Evolutionary conservation across 345 rosid species (phyloP).

Genomic region (Pelargonium nanum): DNA sequence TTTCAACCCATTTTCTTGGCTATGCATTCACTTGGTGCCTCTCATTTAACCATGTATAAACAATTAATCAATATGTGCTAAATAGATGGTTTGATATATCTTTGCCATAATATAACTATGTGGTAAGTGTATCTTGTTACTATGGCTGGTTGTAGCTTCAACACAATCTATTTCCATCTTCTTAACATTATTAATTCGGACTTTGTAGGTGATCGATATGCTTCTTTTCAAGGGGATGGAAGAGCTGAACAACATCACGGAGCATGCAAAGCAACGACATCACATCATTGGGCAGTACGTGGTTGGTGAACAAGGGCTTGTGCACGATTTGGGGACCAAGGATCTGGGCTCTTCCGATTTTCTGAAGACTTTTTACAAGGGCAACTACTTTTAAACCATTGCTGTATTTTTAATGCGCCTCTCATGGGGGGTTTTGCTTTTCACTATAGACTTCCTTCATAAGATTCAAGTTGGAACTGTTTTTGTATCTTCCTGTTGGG

Average conservation of each 20-base stretch:
- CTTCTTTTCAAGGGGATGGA: conserved; percentile 90
- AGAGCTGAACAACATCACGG: conserved; percentile 66
- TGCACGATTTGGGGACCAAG: conserved; percentile 55
- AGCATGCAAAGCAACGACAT: conserved; percentile 98
- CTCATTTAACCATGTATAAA: too few relatives aligned
- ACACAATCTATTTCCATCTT: neutral
- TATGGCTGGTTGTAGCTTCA: conserved; percentile 1
- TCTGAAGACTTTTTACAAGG: conserved; percentile 75
- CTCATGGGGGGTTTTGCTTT: neutral
- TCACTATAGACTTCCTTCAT: conserved; percentile 14
- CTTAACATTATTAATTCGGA: conserved; percentile 13
- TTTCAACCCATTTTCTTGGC: neutral
- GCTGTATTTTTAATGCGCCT: neutral
- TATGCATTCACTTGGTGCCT: neutral
- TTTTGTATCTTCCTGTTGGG: conserved; percentile 8
- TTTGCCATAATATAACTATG: neutral
- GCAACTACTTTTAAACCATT: conserved; percentile 61
- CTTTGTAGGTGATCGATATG: conserved; percentile 76
- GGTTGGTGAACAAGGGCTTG: conserved; percentile 51
- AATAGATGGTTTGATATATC: neutral
- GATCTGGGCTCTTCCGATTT: conserved; percentile 67
- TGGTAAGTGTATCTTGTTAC: neutral
- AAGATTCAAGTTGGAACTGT: conserved; percentile 16
- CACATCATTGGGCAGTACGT: conserved; percentile 91
- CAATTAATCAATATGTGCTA: neutral